phyloP scores from a whole-genome alignment of 2,329 filamentous ascomycete species.

The Sporothrix humicola region DNA sequence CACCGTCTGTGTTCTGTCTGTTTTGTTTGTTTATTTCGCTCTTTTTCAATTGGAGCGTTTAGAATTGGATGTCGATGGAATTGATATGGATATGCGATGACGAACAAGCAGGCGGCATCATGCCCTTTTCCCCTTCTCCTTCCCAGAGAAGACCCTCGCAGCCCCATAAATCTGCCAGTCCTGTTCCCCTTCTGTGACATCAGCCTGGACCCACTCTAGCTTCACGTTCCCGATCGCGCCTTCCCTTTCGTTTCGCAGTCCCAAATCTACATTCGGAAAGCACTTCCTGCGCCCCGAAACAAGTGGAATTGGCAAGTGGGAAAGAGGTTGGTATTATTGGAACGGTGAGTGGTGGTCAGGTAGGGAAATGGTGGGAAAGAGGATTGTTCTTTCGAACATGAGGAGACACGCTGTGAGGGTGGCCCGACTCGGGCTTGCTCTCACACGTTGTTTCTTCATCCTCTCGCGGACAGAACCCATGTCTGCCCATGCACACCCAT shows the following conservation, averaged over 20 bases:
- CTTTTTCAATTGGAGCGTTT: not conserved
- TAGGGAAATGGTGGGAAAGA: not conserved
- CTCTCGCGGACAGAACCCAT: slow-evolving; percentile 5
- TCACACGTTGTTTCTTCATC: slow-evolving; percentile 3
- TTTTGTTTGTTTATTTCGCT: not conserved
- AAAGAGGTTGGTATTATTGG: not conserved
- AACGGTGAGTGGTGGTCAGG: not conserved
- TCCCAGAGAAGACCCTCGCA: not conserved
- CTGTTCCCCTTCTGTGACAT: slow-evolving; percentile 27
- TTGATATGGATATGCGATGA: too few species aligned
- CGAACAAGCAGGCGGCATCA: not conserved
- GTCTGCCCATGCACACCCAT: slow-evolving; percentile 6
- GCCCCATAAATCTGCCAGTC: slow-evolving; percentile 6
- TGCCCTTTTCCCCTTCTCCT: not conserved
- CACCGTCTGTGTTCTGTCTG: not conserved
- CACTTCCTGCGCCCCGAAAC: not conserved
- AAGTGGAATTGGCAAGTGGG: not conserved
- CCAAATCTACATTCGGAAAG: not conserved
- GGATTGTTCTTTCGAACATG: not conserved
- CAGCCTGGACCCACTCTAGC: slow-evolving; percentile 30
- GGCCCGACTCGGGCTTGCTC: slow-evolving; percentile 7
- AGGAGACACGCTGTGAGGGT: not conserved
- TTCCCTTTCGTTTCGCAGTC: not conserved
- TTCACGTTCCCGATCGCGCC: slow-evolving; percentile 9
- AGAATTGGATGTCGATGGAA: not conserved